These are phyloP conservation scores for Phoenix roebelenii DNA, from an alignment of 176 grass and related monocot species.

Conservation along the genomic window DNA sequence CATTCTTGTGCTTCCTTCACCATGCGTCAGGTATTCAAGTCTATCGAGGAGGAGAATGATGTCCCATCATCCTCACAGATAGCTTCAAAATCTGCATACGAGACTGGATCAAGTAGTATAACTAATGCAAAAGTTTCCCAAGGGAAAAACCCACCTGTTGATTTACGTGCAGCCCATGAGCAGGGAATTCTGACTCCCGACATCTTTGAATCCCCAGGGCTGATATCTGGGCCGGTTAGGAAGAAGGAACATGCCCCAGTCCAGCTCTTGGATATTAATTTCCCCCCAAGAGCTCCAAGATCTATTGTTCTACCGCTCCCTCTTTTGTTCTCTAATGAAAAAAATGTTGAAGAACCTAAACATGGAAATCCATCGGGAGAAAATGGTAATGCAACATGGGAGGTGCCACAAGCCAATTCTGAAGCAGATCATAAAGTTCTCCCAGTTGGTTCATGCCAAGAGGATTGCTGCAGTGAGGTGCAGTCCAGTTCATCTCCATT, in stretches of 20 bases:
- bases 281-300: slow-evolving; percentile 52
- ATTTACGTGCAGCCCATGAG: slow-evolving; percentile 43
- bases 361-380: slow-evolving; percentile 35
- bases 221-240: slow-evolving; percentile 32
- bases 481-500: slow-evolving; percentile 67
- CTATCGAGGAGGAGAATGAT: slow-evolving; percentile 39
- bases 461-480: slow-evolving; percentile 57
- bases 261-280: slow-evolving; percentile 48
- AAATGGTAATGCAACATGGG: slow-evolving; percentile 28
- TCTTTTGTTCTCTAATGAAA: slow-evolving; percentile 77
- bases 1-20: slow-evolving; percentile 59
- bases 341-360: slow-evolving; percentile 31
- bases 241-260: slow-evolving; percentile 36
- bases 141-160: slow-evolving; percentile 45
- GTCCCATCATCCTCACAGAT: slow-evolving; percentile 30
- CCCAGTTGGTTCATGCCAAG: slow-evolving; percentile 39
- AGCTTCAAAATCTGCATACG: slow-evolving; percentile 37
- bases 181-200: slow-evolving; percentile 54
- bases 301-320: slow-evolving; percentile 73
- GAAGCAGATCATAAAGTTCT: slow-evolving; percentile 31
- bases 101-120: slow-evolving; percentile 47
- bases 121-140: slow-evolving; percentile 48
- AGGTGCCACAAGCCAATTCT: slow-evolving; percentile 29
- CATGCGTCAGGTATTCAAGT: slow-evolving; percentile 50
- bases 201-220: slow-evolving; percentile 55